A percentile compares a stretch with the other conserved stretches of the same genome.
Evolutionary conservation across 1,284 basidiomycete genomes (phyloP).

Genomic region (Trametes sp.): DNA sequence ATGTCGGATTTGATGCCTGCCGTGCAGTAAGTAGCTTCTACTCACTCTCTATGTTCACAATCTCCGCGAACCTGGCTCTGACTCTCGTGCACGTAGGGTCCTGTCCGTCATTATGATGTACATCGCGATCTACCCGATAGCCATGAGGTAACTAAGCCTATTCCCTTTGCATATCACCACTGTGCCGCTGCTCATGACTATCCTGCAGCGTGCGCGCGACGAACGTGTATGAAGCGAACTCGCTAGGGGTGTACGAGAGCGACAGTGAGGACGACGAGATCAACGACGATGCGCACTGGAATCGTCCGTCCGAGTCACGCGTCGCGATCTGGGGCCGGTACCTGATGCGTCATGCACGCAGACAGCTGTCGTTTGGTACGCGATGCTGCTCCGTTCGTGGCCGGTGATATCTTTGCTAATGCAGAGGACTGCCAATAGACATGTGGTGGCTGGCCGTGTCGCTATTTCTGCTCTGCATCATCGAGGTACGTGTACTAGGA

Average conservation of each 20-base stretch:
- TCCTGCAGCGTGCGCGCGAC: slow-evolving; percentile 86
- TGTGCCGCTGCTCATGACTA: not conserved
- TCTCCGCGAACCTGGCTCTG: no score
- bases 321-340: slow-evolving; percentile 80
- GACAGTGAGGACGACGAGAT: slow-evolving; percentile 56
- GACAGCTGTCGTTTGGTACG: slow-evolving; percentile 88
- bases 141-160: slow-evolving; percentile 63
- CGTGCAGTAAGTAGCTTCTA: slow-evolving; percentile 69
- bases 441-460: slow-evolving; percentile 91
- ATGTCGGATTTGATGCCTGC: slow-evolving; percentile 73
- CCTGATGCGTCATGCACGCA: slow-evolving; percentile 80
- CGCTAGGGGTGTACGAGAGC: slow-evolving; percentile 76
- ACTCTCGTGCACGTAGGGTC: slow-evolving; percentile 55
- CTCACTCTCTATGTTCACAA: not conserved
- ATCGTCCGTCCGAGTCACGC: slow-evolving; percentile 49
- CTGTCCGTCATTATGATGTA: slow-evolving; percentile 93
- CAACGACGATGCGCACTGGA: slow-evolving; percentile 44
- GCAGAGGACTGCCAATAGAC: slow-evolving; percentile 54
- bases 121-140: slow-evolving; percentile 78
- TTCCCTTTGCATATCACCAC: no score
- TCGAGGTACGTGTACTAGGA: slow-evolving; percentile 65
- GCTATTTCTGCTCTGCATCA: slow-evolving; percentile 85
- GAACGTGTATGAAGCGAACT: slow-evolving; percentile 96
- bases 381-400: not conserved
- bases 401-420: not conserved